Percentiles rank a stretch among this genome's conserved stretches.
phyloP scores from a whole-genome alignment of 1,139 yeast genomes.

The Geotrichum bryndzae region DNA sequence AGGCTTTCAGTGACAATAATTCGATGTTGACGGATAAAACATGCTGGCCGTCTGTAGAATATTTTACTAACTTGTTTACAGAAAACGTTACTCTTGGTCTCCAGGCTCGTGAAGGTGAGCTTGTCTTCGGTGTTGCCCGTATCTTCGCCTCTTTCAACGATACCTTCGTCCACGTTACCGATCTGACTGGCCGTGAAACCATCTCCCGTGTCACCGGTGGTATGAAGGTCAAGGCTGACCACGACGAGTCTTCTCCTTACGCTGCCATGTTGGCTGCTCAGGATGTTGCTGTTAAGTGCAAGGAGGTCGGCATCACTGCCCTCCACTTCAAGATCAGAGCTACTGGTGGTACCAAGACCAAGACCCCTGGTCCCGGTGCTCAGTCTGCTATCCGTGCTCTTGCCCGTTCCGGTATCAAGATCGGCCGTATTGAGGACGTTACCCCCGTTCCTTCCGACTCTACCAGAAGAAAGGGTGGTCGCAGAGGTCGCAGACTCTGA shows the following conservation, averaged over 20 bases:
- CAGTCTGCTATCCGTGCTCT: slow-evolving; percentile 99
- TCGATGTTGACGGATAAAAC: not conserved
- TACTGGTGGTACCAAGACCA: slow-evolving; percentile 99
- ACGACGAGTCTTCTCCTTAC: slow-evolving; percentile 99
- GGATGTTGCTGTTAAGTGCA: slow-evolving; percentile 98
- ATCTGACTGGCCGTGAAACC: slow-evolving; percentile 99
- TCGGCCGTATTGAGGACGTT: slow-evolving; percentile 99
- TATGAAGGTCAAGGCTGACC: slow-evolving; percentile 99
- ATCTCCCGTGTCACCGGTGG: slow-evolving; percentile 99
- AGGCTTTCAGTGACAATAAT: slow-evolving; percentile 2
- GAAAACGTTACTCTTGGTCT: slow-evolving; percentile 74
- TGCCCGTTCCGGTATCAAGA: slow-evolving; percentile 99
- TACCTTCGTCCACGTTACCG: slow-evolving; percentile 99
- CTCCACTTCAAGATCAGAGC: slow-evolving; percentile 99
- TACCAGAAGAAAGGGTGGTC: slow-evolving; percentile 99
- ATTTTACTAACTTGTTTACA: slow-evolving; percentile 20
- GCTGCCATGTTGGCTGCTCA: slow-evolving; percentile 99
- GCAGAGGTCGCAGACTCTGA: slow-evolving; percentile 99
- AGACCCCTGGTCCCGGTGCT: slow-evolving; percentile 99
- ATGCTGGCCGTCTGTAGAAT: not conserved
- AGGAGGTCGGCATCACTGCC: slow-evolving; percentile 99
- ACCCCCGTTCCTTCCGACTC: slow-evolving; percentile 99
- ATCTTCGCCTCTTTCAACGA: slow-evolving; percentile 99
- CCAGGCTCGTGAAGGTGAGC: slow-evolving; percentile 93
- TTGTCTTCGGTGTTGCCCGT: slow-evolving; percentile 99